Base-by-base conservation (phyloP, 2,329 filamentous ascomycete species). In the Colletotrichum sansevieriae region DNA sequence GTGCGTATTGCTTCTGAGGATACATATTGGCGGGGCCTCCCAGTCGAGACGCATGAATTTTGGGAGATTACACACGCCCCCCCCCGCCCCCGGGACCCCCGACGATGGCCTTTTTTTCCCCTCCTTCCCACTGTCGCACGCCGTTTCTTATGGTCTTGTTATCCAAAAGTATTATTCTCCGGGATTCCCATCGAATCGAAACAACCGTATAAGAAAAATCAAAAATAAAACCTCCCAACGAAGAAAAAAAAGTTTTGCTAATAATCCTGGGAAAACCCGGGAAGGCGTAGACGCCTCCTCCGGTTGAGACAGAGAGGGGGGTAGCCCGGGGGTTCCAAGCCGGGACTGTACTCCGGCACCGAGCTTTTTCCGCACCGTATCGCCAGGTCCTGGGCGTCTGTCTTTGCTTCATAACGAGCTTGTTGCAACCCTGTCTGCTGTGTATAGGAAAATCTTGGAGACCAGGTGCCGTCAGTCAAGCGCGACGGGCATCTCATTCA, bases 41-140 rank as follows among this genome's bases (percentile, higher is more conserved):
- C 65, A 7, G 65, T 58, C 63, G 52, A 67, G 67, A 52, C 43
- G 67, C 67, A 70, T 70, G 63, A 70, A 63, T 68, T 54, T 29
- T 57, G 58, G 67, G 67, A 70, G 25, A 70, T 70, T 70, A 29
- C 47, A 60, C 65, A 68, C 54, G 61, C 7, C 7, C 8, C 29
- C 52, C 60, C 60, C 60, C 60, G 52, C 60, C 43, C 8, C 29
- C 52, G 18, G 18, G 1, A 18, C 1, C 60, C 60, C 60, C 60
- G 52, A 52, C 35, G 18, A 20, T 37, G 49, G 37, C 37, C 37
- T 39, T 25, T 29, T 43, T 63, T 49, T 25, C 25, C 4, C 25
- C 25, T 25, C 4, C 25, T 4, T 25, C 25, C 25, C 25, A 25
- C 15, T 47, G 35, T 25, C 41, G 33, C 52, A 58, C 54, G 52